phyloP scores from a whole-genome alignment of 192 early-diverging fungal species.

The Backusella australiensis region DNA sequence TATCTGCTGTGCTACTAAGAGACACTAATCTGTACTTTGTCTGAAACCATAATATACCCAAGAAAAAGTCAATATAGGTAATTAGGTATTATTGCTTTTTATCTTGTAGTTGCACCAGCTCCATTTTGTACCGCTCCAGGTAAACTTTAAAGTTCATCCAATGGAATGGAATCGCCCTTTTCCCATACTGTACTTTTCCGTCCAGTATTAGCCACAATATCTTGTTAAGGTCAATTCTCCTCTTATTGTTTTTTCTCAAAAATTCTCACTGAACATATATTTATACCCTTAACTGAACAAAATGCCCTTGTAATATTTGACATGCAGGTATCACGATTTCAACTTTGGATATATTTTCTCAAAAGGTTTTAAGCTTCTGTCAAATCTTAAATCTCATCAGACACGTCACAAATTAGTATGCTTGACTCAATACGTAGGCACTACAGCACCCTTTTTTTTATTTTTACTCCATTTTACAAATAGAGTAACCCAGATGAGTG shows the following conservation, averaged over 20 bases:
- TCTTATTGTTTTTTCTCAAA: not conserved
- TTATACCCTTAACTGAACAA: not conserved
- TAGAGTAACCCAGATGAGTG: not conserved
- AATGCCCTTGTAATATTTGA: not conserved
- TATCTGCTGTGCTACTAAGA: not conserved
- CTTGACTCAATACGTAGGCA: not conserved
- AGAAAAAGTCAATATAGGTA: not conserved
- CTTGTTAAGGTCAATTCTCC: slow-evolving; percentile 6
- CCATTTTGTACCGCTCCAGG: not conserved
- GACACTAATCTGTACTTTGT: not conserved
- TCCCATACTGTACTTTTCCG: slow-evolving; percentile 2
- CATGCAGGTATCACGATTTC: not conserved
- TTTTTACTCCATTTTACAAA: not conserved
- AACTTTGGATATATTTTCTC: not conserved
- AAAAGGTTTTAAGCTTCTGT: not conserved
- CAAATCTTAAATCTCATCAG: not conserved
- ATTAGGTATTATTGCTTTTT: not conserved
- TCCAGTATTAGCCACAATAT: not conserved
- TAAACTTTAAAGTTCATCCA: not conserved
- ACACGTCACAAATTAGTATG: not conserved
- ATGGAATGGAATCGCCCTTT: not conserved
- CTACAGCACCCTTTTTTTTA: not conserved
- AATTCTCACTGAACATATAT: not conserved
- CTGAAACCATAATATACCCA: not conserved
- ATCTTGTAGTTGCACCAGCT: not conserved